Evolutionary conservation across 768 basidiomycete genomes (phyloP), one percentile per base, ranked within the genome.

Genomic region (Amanita pseudoporphyria): DNA sequence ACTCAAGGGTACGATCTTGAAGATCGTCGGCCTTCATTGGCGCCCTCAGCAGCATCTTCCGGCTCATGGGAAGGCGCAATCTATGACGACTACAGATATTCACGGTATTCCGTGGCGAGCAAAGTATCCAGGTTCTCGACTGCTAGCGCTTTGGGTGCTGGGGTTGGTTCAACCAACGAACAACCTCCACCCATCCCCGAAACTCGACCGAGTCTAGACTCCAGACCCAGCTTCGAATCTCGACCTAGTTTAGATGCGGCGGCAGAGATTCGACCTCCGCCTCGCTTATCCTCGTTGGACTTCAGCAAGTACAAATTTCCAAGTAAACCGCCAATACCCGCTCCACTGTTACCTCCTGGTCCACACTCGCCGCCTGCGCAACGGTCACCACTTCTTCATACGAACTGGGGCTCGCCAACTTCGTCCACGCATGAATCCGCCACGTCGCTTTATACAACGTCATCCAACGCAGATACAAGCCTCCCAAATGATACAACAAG

Each of bases 11-110:
- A 38, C 35, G 38, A 49, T 42, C 10, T 30, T 1, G 40, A 47
- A 9, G 40, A 47, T 44, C 64, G 62, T 9, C 51, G 60, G 5
- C 64, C 67, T 0, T 66, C 68, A 2, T 52, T 62, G 21, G 62
- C 62, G 10, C 62, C 61, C n/a, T 60, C 62, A 26, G 50, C 58
- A 7, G 51, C 56, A 1, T 58, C 60, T 12, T 60, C 56, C 1
- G 55, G 59, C 5, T 67, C 66, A 1, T 86, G 84, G 78, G 85
- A 87, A 47, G 78, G 77, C 19, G 79, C 76, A 7, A 87, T 89
- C 45, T 89, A 89, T 54, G 87, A 89, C 61, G 77, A 86, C 53
- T 89, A 89, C 59, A 73, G 82, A 19, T 87, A 87, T 54, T 84
- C 84, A 16, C 68, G 80, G 5, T 72, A 71, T 46, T 84, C 82